Conservation (phyloP, 192 early-diverging fungal species). For the Fimicolochytrium jonesii region DNA sequence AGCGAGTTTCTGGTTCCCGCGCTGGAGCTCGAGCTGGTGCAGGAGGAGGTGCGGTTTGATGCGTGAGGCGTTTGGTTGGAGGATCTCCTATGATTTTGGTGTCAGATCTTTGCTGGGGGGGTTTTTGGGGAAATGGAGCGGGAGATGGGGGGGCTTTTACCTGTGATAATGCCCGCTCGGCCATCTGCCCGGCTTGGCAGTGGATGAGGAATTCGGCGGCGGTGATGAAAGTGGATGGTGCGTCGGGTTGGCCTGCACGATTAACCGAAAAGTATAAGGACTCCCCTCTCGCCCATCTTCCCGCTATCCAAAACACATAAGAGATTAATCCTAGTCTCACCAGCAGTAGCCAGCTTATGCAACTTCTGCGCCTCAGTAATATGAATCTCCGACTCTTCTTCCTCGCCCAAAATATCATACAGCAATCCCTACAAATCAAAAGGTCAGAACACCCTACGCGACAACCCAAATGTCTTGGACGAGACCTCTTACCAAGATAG, state of each 20-base stretch:
- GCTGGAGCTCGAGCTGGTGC: conserved; percentile 45
- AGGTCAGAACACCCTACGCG: no score
- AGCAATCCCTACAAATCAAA: conserved; percentile 37
- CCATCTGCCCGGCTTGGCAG: conserved; percentile 43
- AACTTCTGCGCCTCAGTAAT: conserved; percentile 35
- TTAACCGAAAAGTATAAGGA: no score
- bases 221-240: conserved; percentile 28
- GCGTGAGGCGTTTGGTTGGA: conserved; percentile 26
- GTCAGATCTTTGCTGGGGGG: no score
- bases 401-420: conserved; percentile 49
- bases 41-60: conserved; percentile 48
- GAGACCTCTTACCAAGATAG: conserved; percentile 34
- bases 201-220: conserved; percentile 52
- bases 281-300: no score
- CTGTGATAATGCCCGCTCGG: conserved; percentile 49
- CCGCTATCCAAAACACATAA: no score
- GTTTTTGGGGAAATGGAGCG: background rate
- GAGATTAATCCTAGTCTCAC: no score
- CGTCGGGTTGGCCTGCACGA: no score
- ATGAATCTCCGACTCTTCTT: conserved; percentile 45
- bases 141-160: background rate
- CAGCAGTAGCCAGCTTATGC: conserved; percentile 17
- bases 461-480: background rate
- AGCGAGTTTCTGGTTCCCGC: conserved; percentile 35
- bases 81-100: conserved; percentile 49